Percentiles rank a stretch among this genome's conserved stretches.
phyloP scores from a whole-genome alignment of 202 grass and related monocot species.

The Schoenoplectus triqueter region DNA sequence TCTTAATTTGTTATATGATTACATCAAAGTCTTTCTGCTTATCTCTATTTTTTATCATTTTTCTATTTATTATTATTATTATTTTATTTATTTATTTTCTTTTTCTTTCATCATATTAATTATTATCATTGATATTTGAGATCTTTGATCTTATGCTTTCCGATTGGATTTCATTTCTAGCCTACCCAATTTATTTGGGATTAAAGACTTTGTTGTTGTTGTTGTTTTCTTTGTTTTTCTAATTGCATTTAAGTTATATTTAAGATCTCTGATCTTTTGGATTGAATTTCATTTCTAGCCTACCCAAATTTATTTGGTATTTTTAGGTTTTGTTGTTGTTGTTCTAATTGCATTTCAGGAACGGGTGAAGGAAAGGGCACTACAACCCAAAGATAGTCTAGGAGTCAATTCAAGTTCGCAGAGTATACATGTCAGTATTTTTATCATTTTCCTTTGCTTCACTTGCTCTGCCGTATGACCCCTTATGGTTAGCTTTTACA shows the following conservation, averaged over 20 bases:
- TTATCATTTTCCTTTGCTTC: conserved; percentile 26
- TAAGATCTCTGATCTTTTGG: no score
- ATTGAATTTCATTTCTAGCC: no score
- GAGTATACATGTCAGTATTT: conserved; percentile 54
- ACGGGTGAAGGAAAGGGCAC: conserved; percentile 71
- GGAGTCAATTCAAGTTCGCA: conserved; percentile 55
- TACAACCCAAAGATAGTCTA: conserved; percentile 56
- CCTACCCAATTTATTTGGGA: no score
- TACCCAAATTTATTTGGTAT: no score
- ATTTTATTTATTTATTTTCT: no score
- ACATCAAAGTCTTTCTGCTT: conserved; percentile 27
- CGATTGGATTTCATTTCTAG: no score
- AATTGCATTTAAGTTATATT: no score
- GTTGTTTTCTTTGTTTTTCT: not conserved
- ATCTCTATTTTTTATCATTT: not conserved
- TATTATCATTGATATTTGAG: no score
- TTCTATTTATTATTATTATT: no score
- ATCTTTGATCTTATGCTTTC: no score
- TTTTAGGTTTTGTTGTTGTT: not conserved
- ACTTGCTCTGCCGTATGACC: not conserved
- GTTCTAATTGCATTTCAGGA: conserved; percentile 56
- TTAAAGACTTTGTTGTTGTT: no score
- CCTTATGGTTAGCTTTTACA: conserved; percentile 13
- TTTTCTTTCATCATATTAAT: no score
- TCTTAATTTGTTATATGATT: conserved; percentile 20